Evolutionary conservation across 352 stramenopile genomes (phyloP), one percentile per base, ranked within the genome.

Genomic region (Globisporangium acanthophoron): DNA sequence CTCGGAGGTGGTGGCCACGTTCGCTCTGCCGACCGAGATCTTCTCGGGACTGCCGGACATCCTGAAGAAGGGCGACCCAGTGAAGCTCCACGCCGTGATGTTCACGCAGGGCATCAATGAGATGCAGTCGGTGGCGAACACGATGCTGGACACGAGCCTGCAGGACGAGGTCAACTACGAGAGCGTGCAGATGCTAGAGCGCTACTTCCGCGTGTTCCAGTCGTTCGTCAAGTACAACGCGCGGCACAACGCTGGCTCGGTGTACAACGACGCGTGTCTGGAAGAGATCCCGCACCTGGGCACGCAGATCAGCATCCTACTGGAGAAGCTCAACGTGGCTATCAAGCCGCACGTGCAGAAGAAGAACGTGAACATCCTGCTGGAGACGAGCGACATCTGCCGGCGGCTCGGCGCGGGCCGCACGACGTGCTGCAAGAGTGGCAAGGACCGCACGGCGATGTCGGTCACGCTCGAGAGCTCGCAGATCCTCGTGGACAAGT

Each of bases 381-480:
- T 93, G 49, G 73, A 89, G 52, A 93, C 88, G 33, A 94, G 83
- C 55, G 82, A 94, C 59, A 78, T 96, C 43, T 96, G 88, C 43
- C 89, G 96, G 33, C 85, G 81, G 40, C 66, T 99, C 9, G 91
- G 92, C 18, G 95, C 94, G 12, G 93, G 88, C 0, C 86, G 90
- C 21, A 89, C 92, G 31, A 97, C 97, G 3, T 99, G 97, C 76
- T 99, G 96, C 76, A 99, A 99, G 71, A 97, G 83, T 61, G 96
- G 96, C 2, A 99, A 99, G 65, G 96, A 99, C 70, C 90, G 96
- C 56, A 99, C 96, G 35, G 94, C 92, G 24, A 99, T 99, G 96
- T 96, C 97, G 16, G 89, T 98, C 21, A 98, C 95, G 16, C 88
- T 98, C 37, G 97, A 98, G 71, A 88, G 96, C 48, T 95, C 94